Percentiles rank a stretch among this genome's conserved stretches.
phyloP scores from a whole-genome alignment of 2,329 filamentous ascomycete genomes.

The Scedosporium aurantiacum region DNA sequence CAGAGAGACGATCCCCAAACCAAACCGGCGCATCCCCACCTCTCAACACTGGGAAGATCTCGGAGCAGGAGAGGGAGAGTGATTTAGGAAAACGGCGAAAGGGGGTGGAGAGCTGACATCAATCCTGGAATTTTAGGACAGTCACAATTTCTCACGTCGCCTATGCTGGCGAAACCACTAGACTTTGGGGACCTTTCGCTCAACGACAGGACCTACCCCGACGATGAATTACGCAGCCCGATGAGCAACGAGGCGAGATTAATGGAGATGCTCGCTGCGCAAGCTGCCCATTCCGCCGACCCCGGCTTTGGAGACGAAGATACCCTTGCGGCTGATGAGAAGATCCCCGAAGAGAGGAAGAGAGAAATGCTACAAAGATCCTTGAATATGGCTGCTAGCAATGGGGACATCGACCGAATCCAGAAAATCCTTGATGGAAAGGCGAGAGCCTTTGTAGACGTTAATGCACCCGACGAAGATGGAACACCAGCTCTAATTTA shows the following conservation, averaged over 20 bases:
- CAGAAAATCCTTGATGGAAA: conserved; percentile 63
- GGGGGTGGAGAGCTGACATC: background rate
- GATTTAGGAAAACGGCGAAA: background rate
- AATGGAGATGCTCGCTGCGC: conserved; percentile 92
- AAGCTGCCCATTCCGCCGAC: conserved; percentile 73
- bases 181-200: conserved; percentile 73
- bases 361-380: conserved; percentile 71
- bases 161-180: conserved; percentile 72
- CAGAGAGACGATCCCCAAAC: background rate
- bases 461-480: conserved; percentile 84
- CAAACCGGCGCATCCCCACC: too few relatives aligned
- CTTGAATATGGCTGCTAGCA: conserved; percentile 90
- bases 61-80: background rate
- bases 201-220: conserved; percentile 67
- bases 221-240: conserved; percentile 39
- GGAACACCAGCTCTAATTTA: conserved; percentile 96
- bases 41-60: background rate
- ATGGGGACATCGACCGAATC: conserved; percentile 80
- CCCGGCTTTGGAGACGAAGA: conserved; percentile 69
- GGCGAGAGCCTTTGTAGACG: conserved; percentile 65
- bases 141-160: conserved; percentile 86
- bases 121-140: conserved; percentile 49
- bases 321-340: conserved; percentile 62
- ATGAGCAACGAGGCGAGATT: conserved; percentile 75
- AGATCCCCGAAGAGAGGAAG: conserved; percentile 67